Base-by-base conservation (phyloP, 208 protist genomes). In the Phytomonas francai region DNA sequence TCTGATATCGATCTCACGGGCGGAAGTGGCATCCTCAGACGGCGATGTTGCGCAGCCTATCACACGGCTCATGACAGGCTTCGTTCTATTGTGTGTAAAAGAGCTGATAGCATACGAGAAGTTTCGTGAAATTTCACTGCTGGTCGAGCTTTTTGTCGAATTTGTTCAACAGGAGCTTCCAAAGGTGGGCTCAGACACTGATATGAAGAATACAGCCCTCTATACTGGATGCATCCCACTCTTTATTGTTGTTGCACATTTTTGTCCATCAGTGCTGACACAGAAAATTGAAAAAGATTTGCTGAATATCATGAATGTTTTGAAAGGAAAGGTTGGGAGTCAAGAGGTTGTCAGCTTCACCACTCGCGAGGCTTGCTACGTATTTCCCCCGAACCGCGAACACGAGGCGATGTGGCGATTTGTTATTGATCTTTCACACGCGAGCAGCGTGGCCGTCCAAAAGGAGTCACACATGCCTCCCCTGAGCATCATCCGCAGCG, bases 321-420 rank as follows among this genome's bases (percentile, higher is more conserved):
- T 68, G 69, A 45, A 32, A 33, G 31, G 62, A 36, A 51, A 27
- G 11, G 32, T 32, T 27, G 70, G 68, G 65, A 30, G 57, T 61
- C 65, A 63, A 63, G 72, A 77, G 42, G 54, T 63, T 45, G 67
- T 94, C 8, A 70, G 64, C 63, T 94, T 94, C 76, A 71, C 77
- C 22, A 92, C 86, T 2, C 80, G 77, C 34, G 79, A 94, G 75
- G 80, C 82, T n/a, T 92, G 84, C 65, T 84, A 92, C 74, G 81
- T 94, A 28, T 83, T 83, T 51, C 79, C 85, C 1, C 59, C 74
- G 19, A 29, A 72, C 27, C 67, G 70, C 59, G 74, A 74, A 7
- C 63, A 71, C 9, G 69, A 33, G 0, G 49, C 57, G 19, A 71
- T 75, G 67, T 95, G 86, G 83, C 81, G 82, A 31, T 74, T 90